A percentile compares a stretch with the other conserved stretches of the same genome.
Conservation (phyloP, 768 basidiomycete species). For the Serendipita sp. region DNA sequence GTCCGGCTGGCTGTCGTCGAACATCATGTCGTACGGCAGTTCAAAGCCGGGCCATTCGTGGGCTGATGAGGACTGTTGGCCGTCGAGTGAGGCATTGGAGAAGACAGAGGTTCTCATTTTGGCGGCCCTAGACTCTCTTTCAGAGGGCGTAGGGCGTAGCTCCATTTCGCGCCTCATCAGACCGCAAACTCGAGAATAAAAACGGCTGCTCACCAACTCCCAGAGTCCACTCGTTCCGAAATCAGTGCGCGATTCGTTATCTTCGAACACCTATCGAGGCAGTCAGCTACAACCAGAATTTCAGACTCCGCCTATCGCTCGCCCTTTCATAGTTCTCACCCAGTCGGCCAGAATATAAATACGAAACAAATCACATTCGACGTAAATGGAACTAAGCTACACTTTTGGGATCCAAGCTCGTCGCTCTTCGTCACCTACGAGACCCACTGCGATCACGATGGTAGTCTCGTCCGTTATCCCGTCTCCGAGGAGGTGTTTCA, state of each 20-base stretch:
- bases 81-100: not conserved
- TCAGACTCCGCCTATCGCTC: too few species aligned
- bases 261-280: too few species aligned
- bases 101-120: constrained; percentile 5
- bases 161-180: not conserved
- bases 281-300: too few species aligned
- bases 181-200: not conserved
- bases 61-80: not conserved
- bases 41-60: not conserved
- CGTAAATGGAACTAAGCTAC: too few species aligned
- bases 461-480: not conserved
- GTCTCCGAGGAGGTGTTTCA: not conserved
- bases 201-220: not conserved
- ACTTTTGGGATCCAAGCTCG: too few species aligned
- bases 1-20: not conserved
- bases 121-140: not conserved
- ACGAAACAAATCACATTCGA: too few species aligned
- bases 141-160: too few species aligned
- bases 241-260: too few species aligned
- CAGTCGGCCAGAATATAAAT: too few species aligned
- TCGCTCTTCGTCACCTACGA: not conserved
- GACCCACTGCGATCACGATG: not conserved
- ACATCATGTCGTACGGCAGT: constrained; percentile 4
- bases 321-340: too few species aligned
- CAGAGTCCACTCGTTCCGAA: not conserved